phyloP scores from a whole-genome alignment of 352 stramenopile species.

The Globisporangium camurandrum region DNA sequence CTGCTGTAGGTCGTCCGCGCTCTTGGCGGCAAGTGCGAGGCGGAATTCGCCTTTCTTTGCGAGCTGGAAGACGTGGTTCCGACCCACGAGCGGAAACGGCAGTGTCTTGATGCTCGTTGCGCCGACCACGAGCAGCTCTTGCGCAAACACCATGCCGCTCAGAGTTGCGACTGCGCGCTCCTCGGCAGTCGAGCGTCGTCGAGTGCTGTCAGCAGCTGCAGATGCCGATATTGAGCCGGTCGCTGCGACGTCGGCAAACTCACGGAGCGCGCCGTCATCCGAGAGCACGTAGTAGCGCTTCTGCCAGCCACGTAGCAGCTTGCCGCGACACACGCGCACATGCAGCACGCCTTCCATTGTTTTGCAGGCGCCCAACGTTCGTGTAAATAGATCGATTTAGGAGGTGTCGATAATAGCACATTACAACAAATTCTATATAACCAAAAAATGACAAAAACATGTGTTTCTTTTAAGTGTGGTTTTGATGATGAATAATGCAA shows the following conservation, averaged over 20 bases:
- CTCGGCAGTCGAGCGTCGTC: neutral
- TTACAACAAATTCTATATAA: too few species aligned
- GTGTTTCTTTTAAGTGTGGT: too few species aligned
- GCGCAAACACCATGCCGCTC: slow-evolving; percentile 41
- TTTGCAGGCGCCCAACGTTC: too few species aligned
- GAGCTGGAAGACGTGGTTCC: slow-evolving; percentile 53
- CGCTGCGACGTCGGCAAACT: slow-evolving; percentile 28
- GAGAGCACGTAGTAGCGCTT: slow-evolving; percentile 65
- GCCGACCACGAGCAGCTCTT: slow-evolving; percentile 27
- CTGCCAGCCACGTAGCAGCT: slow-evolving; percentile 57
- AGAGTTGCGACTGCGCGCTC: slow-evolving; percentile 1
- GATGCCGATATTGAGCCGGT: slow-evolving; percentile 14
- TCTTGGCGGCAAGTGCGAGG: slow-evolving; percentile 42
- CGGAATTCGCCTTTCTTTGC: slow-evolving; percentile 16
- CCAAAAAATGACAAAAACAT: too few species aligned
- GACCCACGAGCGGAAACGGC: slow-evolving; percentile 38
- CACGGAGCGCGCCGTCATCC: slow-evolving; percentile 30
- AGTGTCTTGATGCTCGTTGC: slow-evolving; percentile 26
- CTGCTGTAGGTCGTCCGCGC: slow-evolving; percentile 28
- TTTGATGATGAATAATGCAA: too few species aligned
- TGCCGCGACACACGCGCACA: slow-evolving; percentile 35
- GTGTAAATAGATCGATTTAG: too few species aligned
- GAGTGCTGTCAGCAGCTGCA: neutral
- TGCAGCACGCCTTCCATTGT: slow-evolving; percentile 55
- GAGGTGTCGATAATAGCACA: too few species aligned